A percentile compares a stretch with the other conserved stretches of the same genome.
Evolutionary conservation across 805 yeast genomes (phyloP).

Genomic region (Cyberlindnera mycetangii): DNA sequence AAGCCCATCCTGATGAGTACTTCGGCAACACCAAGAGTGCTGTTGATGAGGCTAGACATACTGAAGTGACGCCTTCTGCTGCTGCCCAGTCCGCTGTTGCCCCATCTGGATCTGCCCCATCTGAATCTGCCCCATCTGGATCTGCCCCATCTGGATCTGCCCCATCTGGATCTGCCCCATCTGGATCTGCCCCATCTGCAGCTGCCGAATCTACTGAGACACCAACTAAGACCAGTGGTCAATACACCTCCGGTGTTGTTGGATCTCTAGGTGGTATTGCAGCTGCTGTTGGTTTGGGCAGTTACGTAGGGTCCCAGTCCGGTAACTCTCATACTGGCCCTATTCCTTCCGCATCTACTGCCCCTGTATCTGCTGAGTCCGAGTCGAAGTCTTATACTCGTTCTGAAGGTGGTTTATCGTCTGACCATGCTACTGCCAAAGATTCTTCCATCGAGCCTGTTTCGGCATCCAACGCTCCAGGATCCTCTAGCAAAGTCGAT

Average conservation of each 20-base stretch:
- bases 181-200: background rate
- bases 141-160: no score
- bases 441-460: background rate
- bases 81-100: no score
- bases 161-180: no score
- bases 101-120: background rate
- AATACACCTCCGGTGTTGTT: conserved; percentile 9
- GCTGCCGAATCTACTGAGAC: background rate
- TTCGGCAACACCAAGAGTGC: conserved; percentile 12
- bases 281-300: conserved; percentile 3
- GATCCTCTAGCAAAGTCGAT: background rate
- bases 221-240: background rate
- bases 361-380: background rate
- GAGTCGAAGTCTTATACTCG: background rate
- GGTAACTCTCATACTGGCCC: background rate
- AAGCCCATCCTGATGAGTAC: conserved; percentile 11
- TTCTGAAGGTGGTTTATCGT: no score
- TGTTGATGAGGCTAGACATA: background rate
- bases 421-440: background rate
- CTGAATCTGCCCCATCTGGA: no score
- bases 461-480: background rate
- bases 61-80: background rate
- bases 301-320: background rate
- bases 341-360: no score
- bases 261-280: conserved; percentile 7